Percentiles rank a stretch among this genome's conserved stretches.
Evolutionary conservation across 495 filamentous ascomycete genomes (phyloP).

Genomic region (Opeltia flavorubescens): DNA sequence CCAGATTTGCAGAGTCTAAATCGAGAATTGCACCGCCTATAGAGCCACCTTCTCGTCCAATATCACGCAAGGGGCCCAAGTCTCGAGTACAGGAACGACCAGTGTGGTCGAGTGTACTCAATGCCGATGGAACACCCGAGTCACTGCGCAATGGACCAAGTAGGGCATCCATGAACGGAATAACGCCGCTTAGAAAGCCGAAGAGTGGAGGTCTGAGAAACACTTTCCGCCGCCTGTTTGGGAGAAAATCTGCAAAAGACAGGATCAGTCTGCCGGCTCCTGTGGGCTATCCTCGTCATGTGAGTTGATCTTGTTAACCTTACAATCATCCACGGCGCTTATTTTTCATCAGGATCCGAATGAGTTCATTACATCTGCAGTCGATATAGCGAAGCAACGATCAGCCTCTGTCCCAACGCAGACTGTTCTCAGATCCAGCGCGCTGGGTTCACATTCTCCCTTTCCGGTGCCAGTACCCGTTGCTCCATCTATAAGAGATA

Average conservation of each 20-base stretch:
- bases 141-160: slow-evolving; percentile 5
- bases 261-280: slow-evolving; percentile 14
- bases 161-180: slow-evolving; percentile 3
- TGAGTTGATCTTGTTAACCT: not conserved
- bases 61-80: not conserved
- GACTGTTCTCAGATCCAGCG: slow-evolving; percentile 12
- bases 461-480: slow-evolving; percentile 3
- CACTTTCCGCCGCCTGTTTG: slow-evolving; percentile 15
- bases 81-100: not conserved
- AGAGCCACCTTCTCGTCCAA: not conserved
- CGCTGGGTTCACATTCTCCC: slow-evolving; percentile 12
- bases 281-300: slow-evolving; percentile 11
- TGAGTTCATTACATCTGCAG: slow-evolving; percentile 15
- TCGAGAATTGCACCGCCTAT: slow-evolving; percentile 5
- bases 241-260: slow-evolving; percentile 10
- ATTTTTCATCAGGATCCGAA: slow-evolving; percentile 11
- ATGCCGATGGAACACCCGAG: not conserved
- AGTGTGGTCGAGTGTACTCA: not conserved
- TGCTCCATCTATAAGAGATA: not conserved
- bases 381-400: slow-evolving; percentile 8
- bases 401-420: slow-evolving; percentile 12
- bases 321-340: not conserved
- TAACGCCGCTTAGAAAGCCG: slow-evolving; percentile 2
- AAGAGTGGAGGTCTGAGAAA: slow-evolving; percentile 11
- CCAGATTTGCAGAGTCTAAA: slow-evolving; percentile 4